A percentile compares a stretch with the other conserved stretches of the same genome.
Evolutionary conservation across 2,329 filamentous ascomycete species (phyloP).

Genomic region (Amphichorda felina): DNA sequence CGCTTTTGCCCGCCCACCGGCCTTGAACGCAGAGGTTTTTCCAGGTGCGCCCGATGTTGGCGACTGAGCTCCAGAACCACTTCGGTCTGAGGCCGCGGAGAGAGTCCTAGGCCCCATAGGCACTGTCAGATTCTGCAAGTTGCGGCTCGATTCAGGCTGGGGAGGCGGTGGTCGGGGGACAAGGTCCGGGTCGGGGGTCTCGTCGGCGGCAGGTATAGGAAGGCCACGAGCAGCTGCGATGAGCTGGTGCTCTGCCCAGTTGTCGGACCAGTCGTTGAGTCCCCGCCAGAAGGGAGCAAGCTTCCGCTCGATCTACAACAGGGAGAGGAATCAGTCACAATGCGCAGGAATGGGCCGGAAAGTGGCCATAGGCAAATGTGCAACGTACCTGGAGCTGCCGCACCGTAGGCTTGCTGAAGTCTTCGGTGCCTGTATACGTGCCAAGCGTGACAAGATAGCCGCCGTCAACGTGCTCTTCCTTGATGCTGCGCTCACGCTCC

Average conservation of each 20-base stretch:
- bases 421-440: conserved; percentile 82
- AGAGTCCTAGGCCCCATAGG: conserved; percentile 68
- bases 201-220: conserved; percentile 72
- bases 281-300: conserved; percentile 94
- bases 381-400: conserved; percentile 73
- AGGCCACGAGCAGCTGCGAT: conserved; percentile 79
- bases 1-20: conserved; percentile 65
- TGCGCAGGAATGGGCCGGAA: too few relatives aligned
- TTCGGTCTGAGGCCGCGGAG: conserved; percentile 65
- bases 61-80: conserved; percentile 50
- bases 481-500: conserved; percentile 83
- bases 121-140: conserved; percentile 62
- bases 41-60: conserved; percentile 29
- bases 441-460: conserved; percentile 91
- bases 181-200: conserved; percentile 61
- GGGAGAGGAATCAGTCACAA: background rate
- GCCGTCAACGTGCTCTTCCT: conserved; percentile 86
- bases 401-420: conserved; percentile 82
- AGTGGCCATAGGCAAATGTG: background rate
- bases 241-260: conserved; percentile 93
- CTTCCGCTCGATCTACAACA: conserved; percentile 69
- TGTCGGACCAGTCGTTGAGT: conserved; percentile 75
- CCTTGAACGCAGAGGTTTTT: conserved; percentile 57
- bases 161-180: conserved; percentile 32
- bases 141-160: conserved; percentile 38